phyloP scores from a whole-genome alignment of 169 alveolate genomes.

The Plasmodium coatneyi region DNA sequence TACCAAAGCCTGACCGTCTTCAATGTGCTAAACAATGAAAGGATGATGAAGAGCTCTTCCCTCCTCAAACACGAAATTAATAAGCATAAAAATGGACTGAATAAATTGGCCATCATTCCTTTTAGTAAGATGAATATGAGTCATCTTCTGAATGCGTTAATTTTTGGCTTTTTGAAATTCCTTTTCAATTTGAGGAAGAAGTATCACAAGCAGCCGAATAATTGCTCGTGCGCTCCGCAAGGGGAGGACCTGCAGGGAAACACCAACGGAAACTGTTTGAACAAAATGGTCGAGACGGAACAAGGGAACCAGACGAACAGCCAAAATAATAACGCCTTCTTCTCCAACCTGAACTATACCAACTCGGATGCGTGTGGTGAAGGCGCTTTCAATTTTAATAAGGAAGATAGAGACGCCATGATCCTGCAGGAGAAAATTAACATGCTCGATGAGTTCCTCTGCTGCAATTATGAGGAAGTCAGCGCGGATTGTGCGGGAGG shows the following conservation, averaged over 20 bases:
- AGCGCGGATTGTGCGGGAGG: not conserved
- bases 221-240: conserved; percentile 10
- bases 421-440: not conserved
- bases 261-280: not conserved
- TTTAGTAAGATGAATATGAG: conserved; percentile 61
- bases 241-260: not conserved
- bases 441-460: not conserved
- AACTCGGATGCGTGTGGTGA: not conserved
- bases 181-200: conserved; percentile 61
- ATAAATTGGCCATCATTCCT: conserved; percentile 56
- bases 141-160: conserved; percentile 34
- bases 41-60: conserved; percentile 12
- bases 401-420: not conserved
- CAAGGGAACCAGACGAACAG: not conserved
- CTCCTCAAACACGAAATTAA: conserved; percentile 30
- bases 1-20: conserved; percentile 25
- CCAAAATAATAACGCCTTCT: not conserved
- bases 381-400: not conserved
- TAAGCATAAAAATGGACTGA: conserved; percentile 54
- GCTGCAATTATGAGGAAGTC: conserved; percentile 4
- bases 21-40: conserved; percentile 59
- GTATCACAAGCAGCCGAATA: conserved; percentile 31
- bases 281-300: not conserved
- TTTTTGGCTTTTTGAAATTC: conserved; percentile 62
- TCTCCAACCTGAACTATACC: not conserved